A percentile compares a stretch with the other conserved stretches of the same genome.
Conservation (phyloP, 1,139 yeast genomes). For the Yamadazyma spencermartinsiae region DNA sequence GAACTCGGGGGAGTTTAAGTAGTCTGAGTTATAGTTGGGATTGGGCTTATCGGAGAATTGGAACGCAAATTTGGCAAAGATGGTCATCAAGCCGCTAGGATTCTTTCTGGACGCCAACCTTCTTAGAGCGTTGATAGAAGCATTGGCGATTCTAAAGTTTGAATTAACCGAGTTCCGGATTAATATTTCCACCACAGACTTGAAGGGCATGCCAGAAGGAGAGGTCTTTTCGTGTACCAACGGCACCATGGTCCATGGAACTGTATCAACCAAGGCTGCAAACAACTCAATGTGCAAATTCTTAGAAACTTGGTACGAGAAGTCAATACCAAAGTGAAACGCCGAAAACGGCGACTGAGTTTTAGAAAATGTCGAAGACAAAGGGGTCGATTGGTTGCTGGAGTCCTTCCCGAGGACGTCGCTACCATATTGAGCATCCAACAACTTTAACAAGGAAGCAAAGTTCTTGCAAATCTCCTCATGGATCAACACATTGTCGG, state of each 20-base stretch:
- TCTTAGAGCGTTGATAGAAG: slow-evolving; percentile 64
- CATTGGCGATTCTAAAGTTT: slow-evolving; percentile 58
- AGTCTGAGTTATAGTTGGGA: slow-evolving; percentile 51
- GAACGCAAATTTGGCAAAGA: slow-evolving; percentile 79
- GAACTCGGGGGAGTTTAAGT: slow-evolving; percentile 58
- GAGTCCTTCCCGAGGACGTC: slow-evolving; percentile 27
- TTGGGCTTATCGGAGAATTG: slow-evolving; percentile 69
- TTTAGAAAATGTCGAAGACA: slow-evolving; percentile 18
- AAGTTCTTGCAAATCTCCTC: slow-evolving; percentile 74
- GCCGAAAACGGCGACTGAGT: slow-evolving; percentile 35
- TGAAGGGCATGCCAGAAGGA: slow-evolving; percentile 49
- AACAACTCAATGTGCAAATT: slow-evolving; percentile 59
- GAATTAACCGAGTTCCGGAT: slow-evolving; percentile 76
- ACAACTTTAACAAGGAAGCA: slow-evolving; percentile 53
- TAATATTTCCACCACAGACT: slow-evolving; percentile 68
- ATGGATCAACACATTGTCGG: slow-evolving; percentile 57
- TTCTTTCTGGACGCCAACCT: slow-evolving; percentile 67
- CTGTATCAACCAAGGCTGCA: slow-evolving; percentile 64
- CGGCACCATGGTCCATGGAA: slow-evolving; percentile 66
- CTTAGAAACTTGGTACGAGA: slow-evolving; percentile 31
- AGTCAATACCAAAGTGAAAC: slow-evolving; percentile 57
- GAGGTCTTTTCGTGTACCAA: slow-evolving; percentile 26
- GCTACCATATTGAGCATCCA: slow-evolving; percentile 66
- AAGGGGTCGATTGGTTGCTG: slow-evolving; percentile 13
- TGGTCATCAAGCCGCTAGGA: slow-evolving; percentile 69